Evolutionary conservation across 352 stramenopile species (phyloP).

Genomic region (Paralagenidium karlingii): DNA sequence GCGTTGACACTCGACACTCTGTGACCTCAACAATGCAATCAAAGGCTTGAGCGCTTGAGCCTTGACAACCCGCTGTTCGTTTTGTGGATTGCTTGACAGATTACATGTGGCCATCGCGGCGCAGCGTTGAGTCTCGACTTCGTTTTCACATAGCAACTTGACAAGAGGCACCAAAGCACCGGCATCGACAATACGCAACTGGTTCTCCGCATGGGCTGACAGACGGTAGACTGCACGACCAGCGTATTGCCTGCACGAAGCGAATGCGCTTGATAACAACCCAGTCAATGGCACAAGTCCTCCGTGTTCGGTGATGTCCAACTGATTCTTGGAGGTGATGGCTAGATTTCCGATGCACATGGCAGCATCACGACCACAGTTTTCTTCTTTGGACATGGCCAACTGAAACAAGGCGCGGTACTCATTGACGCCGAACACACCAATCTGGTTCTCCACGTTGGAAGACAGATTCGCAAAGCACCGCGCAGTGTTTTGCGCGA

Average conservation of each 20-base stretch:
- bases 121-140: slow-evolving; percentile 58
- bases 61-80: slow-evolving; percentile 75
- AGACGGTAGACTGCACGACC: slow-evolving; percentile 85
- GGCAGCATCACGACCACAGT: slow-evolving; percentile 83
- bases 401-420: slow-evolving; percentile 70
- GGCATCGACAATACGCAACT: slow-evolving; percentile 75
- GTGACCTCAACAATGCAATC: slow-evolving; percentile 33
- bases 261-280: slow-evolving; percentile 57
- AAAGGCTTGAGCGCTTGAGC: slow-evolving; percentile 49
- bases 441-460: slow-evolving; percentile 86
- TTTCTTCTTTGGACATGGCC: slow-evolving; percentile 57
- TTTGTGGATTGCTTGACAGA: slow-evolving; percentile 51
- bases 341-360: slow-evolving; percentile 92
- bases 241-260: slow-evolving; percentile 67
- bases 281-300: slow-evolving; percentile 72
- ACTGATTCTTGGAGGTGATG: slow-evolving; percentile 83
- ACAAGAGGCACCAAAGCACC: slow-evolving; percentile 71
- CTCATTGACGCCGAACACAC: slow-evolving; percentile 74
- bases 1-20: slow-evolving; percentile 49
- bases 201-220: slow-evolving; percentile 76
- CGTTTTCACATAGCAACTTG: slow-evolving; percentile 30
- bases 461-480: slow-evolving; percentile 86
- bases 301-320: slow-evolving; percentile 78
- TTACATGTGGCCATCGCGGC: slow-evolving; percentile 83
- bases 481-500: slow-evolving; percentile 82